Percentiles rank a stretch among this genome's conserved stretches.
Conservation (phyloP, 257 asterid genomes). For the Euphrasia confusa region DNA sequence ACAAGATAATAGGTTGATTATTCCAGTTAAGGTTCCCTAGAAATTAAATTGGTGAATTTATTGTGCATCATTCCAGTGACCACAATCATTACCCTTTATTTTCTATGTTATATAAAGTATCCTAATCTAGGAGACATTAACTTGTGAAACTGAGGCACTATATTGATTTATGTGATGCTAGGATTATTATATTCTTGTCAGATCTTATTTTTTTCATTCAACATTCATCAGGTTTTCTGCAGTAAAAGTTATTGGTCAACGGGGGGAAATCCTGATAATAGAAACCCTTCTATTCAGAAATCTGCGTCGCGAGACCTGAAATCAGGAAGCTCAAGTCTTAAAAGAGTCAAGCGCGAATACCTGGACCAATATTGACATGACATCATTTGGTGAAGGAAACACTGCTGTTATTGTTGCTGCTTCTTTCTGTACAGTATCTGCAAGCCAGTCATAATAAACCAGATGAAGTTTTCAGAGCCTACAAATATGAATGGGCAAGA, state of each 20-base stretch:
- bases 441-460: conserved; percentile 29
- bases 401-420: conserved; percentile 95
- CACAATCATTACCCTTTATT: conserved; percentile 7
- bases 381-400: conserved; percentile 97
- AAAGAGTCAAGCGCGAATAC: conserved; percentile 33
- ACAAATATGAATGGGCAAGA: conserved; percentile 18
- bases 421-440: conserved; percentile 93
- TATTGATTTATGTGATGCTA: conserved; percentile 1
- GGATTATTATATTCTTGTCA: conserved; percentile 19
- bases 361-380: conserved; percentile 97
- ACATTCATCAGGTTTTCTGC: conserved; percentile 9
- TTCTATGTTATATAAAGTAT: conserved; percentile 14
- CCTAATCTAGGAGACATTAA: not conserved
- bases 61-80: conserved; percentile 2
- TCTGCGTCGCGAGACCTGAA: conserved; percentile 11
- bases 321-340: conserved; percentile 22
- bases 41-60: conserved; percentile 1
- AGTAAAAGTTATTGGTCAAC: conserved; percentile 13
- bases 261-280: conserved; percentile 16
- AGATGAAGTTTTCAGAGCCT: conserved; percentile 19
- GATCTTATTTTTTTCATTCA: conserved; percentile 13
- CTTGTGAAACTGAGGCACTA: conserved; percentile 1
- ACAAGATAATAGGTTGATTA: conserved; percentile 10
- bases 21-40: conserved; percentile 2
- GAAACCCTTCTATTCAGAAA: conserved; percentile 5